Evolutionary conservation across 2,329 filamentous ascomycete species (phyloP).

Genomic region (Epicoccum nigrum): DNA sequence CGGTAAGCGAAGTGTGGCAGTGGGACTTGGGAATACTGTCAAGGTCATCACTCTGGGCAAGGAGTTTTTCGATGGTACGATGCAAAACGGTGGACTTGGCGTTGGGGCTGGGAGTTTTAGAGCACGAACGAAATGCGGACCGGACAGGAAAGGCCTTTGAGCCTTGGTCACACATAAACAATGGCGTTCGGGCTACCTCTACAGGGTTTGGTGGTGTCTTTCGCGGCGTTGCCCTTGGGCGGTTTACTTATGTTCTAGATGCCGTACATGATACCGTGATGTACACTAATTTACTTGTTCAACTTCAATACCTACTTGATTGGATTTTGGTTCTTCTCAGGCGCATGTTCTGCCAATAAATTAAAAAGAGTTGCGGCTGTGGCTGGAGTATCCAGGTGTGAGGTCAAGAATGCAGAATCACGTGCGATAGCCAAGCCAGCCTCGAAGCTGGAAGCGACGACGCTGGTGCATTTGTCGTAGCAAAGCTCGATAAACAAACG

Average conservation of each 20-base stretch:
- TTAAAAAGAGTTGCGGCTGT: too few relatives aligned
- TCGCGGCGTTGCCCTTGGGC: conserved; percentile 5
- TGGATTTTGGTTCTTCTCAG: too few relatives aligned
- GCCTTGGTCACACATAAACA: background rate
- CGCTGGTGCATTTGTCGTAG: background rate
- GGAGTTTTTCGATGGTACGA: conserved; percentile 63
- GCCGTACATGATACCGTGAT: conserved; percentile 6
- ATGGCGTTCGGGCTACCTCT: conserved; percentile 10
- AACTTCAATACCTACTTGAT: too few relatives aligned
- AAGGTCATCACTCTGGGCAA: conserved; percentile 73
- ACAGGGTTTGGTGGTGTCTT: background rate
- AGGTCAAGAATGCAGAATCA: conserved; percentile 1
- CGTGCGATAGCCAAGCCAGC: conserved; percentile 14
- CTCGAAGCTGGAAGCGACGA: conserved; percentile 14
- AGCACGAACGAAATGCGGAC: conserved; percentile 5
- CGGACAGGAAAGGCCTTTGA: conserved; percentile 11
- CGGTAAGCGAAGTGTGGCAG: conserved; percentile 68
- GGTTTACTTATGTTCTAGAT: conserved; percentile 1
- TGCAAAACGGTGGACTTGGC: conserved; percentile 4
- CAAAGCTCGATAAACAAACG: background rate
- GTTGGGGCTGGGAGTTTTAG: conserved; percentile 8
- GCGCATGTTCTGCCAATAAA: too few relatives aligned
- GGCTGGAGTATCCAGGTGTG: too few relatives aligned
- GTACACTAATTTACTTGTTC: too few relatives aligned
- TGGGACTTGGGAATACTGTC: conserved; percentile 74